Conservation (phyloP, 2,329 filamentous ascomycete genomes). For the Hymenoscyphus fraxineus region DNA sequence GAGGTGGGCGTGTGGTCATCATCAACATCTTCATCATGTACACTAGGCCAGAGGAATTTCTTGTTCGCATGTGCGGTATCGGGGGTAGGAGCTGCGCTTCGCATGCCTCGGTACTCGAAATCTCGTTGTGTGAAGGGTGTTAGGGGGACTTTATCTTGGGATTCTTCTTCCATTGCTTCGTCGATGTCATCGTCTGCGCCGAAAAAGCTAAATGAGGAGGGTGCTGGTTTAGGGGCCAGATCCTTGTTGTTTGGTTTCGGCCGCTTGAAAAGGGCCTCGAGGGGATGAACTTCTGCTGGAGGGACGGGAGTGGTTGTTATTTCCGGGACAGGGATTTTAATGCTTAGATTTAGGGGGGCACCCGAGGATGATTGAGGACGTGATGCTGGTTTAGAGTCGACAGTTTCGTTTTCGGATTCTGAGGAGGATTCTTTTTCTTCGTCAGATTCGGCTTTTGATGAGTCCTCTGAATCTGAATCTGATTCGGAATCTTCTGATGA, state of each 20-base stretch:
- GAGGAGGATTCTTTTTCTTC: conserved; percentile 10
- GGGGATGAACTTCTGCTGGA: conserved; percentile 61
- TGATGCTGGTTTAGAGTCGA: conserved; percentile 18
- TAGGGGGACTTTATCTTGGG: conserved; percentile 54
- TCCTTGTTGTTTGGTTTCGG: conserved; percentile 43
- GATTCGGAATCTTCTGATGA: conserved; percentile 22
- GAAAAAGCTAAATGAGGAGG: conserved; percentile 77
- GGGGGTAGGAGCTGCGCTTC: conserved; percentile 90
- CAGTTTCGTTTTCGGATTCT: conserved; percentile 16
- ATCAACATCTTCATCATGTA: conserved; percentile 45
- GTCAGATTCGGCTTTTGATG: conserved; percentile 8
- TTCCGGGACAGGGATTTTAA: conserved; percentile 40
- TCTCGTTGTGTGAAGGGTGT: conserved; percentile 83
- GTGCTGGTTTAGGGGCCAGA: conserved; percentile 41
- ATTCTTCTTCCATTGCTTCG: conserved; percentile 42
- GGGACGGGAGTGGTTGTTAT: conserved; percentile 41
- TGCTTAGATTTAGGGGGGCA: conserved; percentile 49
- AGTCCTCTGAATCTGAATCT: conserved; percentile 8
- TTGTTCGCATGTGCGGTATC: conserved; percentile 79
- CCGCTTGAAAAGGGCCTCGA: conserved; percentile 89
- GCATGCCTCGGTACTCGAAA: conserved; percentile 66
- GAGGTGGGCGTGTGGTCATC: conserved; percentile 37
- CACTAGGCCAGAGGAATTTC: conserved; percentile 54
- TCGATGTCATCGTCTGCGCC: conserved; percentile 43
- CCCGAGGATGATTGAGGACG: conserved; percentile 43